phyloP scores from a whole-genome alignment of 78 protist genomes.

The Polysphondylium violaceum region DNA sequence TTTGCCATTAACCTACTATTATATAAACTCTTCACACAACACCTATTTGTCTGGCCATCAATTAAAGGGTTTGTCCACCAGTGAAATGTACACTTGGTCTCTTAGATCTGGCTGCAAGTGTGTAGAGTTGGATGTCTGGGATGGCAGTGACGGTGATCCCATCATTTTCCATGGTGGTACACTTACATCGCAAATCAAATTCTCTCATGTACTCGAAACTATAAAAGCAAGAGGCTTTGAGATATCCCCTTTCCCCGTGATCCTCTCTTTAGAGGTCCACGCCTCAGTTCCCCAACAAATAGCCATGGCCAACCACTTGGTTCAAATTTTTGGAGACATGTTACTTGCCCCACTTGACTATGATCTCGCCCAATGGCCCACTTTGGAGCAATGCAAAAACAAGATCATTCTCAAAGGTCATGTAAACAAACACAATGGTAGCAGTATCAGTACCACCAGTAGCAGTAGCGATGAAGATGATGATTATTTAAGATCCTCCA shows the following conservation, averaged over 20 bases:
- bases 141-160: slow-evolving; percentile 92
- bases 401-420: slow-evolving; percentile 61
- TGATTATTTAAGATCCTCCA: background rate
- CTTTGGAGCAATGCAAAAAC: slow-evolving; percentile 38
- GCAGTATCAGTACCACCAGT: background rate
- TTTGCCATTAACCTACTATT: slow-evolving; percentile 88
- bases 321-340: slow-evolving; percentile 45
- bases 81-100: slow-evolving; percentile 76
- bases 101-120: slow-evolving; percentile 88
- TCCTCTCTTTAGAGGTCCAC: slow-evolving; percentile 91
- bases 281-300: slow-evolving; percentile 69
- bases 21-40: slow-evolving; percentile 90
- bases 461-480: background rate
- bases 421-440: background rate
- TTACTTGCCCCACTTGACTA: background rate
- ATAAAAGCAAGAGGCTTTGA: slow-evolving; percentile 80
- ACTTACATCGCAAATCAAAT: slow-evolving; percentile 83
- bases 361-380: slow-evolving; percentile 3
- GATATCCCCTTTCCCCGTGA: slow-evolving; percentile 88
- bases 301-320: slow-evolving; percentile 60
- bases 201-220: slow-evolving; percentile 74
- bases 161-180: slow-evolving; percentile 95
- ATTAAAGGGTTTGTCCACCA: slow-evolving; percentile 76
- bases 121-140: slow-evolving; percentile 94
- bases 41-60: slow-evolving; percentile 94